These are phyloP conservation scores for Grosmannia penicillata DNA, from an alignment of 2,329 filamentous ascomycete genomes.

Conservation along the genomic window DNA sequence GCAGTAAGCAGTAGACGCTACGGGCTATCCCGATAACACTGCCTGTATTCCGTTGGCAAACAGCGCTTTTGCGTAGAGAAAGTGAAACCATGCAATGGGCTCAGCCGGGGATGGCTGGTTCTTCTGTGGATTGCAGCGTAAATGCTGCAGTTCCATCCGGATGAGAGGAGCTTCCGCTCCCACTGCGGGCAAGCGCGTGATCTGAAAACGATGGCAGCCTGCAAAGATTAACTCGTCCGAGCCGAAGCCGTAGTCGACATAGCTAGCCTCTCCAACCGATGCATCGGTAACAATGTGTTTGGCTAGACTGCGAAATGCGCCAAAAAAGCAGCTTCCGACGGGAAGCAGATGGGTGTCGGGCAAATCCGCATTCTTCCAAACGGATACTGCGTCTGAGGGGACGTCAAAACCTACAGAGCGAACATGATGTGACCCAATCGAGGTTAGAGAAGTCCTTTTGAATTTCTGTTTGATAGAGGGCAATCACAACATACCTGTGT, in stretches of 20 bases:
- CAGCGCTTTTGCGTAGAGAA: slow-evolving; percentile 1
- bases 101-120: slow-evolving; percentile 2
- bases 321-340: slow-evolving; percentile 4
- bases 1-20: too few relatives aligned
- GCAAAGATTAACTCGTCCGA: slow-evolving; percentile 3
- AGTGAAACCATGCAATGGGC: slow-evolving; percentile 1
- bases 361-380: slow-evolving; percentile 1
- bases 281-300: slow-evolving; percentile 1
- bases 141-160: slow-evolving; percentile 3
- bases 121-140: slow-evolving; percentile 4
- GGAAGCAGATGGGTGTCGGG: slow-evolving; percentile 2
- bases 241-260: slow-evolving; percentile 4
- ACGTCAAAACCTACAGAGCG: neutral
- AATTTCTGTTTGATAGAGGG: neutral
- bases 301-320: slow-evolving; percentile 1
- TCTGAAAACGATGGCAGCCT: slow-evolving; percentile 4
- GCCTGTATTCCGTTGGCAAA: slow-evolving; percentile 4
- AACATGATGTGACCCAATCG: neutral
- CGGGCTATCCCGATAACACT: slow-evolving; percentile 2
- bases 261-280: slow-evolving; percentile 1
- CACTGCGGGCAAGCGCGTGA: slow-evolving; percentile 1
- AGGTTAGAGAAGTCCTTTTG: too few relatives aligned
- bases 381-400: slow-evolving; percentile 1
- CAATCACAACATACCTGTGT: neutral
- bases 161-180: neutral